Evolutionary conservation across 305 asterid genomes (phyloP), one percentile per base, ranked within the genome.

Genomic region (Stenogyne calaminthoides): DNA sequence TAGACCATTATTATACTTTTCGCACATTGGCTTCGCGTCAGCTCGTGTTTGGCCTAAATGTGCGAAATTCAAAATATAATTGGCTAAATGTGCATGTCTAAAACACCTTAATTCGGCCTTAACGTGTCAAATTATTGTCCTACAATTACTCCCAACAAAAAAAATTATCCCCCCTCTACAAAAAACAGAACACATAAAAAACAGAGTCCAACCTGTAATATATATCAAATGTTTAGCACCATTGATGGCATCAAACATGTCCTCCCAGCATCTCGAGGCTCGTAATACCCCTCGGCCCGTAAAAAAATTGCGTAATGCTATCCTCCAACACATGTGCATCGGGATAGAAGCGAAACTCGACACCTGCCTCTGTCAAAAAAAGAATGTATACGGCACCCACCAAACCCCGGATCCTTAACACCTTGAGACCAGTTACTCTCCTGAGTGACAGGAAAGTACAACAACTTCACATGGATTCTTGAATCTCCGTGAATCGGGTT

Each of bases 231-330:
- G 93, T 8, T 77, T 69, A 3, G 99, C 99, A 18, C 77, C 67
- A 16, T 0, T 65, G 27, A 94, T 89, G 0, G 96, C 91, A 32
- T 87, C 82, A 34, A 88, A 91, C 0, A 94, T 77, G 40, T 91
- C 97, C 57, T 87, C 97, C 97, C 97, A 91, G 39, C 97, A 94
- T 68, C 92, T 84, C 73, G 82, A 7, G 88, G 87, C 56, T 81
- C 77, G 27, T 77, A 81, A 25, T 59, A 72, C 57, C 83, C 86
- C 1, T 67, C 52, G 2, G 83, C 64, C 7, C 56, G 63, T 3
- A 83, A 82, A 36, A 83, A 34, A 61, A 77, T 25, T 56, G 52
- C 0, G 94, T 76, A 59, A 89, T 78, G 42, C 18, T 65, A 51
- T 86, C 89, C 0, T 88, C 89, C 0, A 85, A 78, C 44, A 85